Percentiles rank a stretch among this genome's conserved stretches.
Evolutionary conservation across 148 eudicot species (phyloP).

Genomic region (Beta vulgaris): DNA sequence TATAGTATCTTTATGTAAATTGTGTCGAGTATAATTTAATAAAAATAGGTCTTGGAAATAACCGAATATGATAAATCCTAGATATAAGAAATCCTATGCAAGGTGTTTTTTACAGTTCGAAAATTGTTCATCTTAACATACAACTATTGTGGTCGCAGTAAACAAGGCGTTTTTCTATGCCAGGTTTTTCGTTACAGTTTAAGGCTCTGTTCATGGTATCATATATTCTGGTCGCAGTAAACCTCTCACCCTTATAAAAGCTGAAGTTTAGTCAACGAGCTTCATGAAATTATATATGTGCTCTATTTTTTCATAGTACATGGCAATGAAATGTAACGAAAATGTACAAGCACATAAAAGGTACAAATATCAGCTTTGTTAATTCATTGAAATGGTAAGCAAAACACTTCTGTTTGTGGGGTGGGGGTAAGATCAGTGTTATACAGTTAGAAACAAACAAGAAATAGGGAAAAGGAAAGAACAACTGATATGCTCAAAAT

Average conservation of each 20-base stretch:
- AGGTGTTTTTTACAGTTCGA: background rate
- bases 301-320: no score
- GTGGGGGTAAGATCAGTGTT: constrained; percentile 9
- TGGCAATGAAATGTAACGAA: background rate
- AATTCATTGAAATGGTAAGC: background rate
- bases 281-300: no score
- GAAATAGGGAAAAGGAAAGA: background rate
- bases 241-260: no score
- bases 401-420: background rate
- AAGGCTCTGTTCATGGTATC: no score
- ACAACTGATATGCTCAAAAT: background rate
- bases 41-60: background rate
- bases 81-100: no score
- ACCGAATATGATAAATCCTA: background rate
- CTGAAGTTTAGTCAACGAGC: no score
- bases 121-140: background rate
- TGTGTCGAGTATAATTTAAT: background rate
- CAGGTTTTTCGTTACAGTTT: no score
- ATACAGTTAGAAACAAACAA: background rate
- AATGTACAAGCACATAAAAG: constrained; percentile 13
- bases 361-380: background rate
- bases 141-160: background rate
- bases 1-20: constrained; percentile 15
- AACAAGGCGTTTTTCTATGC: no score
- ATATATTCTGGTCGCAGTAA: no score